A percentile compares a stretch with the other conserved stretches of the same genome.
Evolutionary conservation across 208 protist species (phyloP).

Genomic region (Trypanosoma congolense): DNA sequence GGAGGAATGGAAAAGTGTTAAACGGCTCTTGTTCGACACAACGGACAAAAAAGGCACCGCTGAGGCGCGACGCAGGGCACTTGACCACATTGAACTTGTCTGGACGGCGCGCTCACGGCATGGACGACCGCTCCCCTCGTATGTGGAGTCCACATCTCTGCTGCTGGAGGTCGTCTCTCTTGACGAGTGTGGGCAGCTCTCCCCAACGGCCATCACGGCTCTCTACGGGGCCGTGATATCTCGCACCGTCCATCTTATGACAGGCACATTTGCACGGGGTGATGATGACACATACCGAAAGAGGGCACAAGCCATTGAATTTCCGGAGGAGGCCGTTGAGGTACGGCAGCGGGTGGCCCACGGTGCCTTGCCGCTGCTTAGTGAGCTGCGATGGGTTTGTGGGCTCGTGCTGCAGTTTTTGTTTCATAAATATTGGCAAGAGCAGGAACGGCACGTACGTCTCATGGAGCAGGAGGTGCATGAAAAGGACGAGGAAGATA

Average conservation of each 20-base stretch:
- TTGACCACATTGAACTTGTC: constrained; percentile 30
- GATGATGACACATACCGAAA: constrained; percentile 73
- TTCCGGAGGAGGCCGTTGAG: constrained; percentile 84
- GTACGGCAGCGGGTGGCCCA: constrained; percentile 85
- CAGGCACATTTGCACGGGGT: constrained; percentile 63
- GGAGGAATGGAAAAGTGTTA: constrained; percentile 60
- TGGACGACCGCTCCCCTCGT: constrained; percentile 49
- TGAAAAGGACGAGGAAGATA: constrained; percentile 6
- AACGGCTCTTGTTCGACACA: constrained; percentile 50
- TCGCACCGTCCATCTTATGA: constrained; percentile 81
- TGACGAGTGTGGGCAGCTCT: constrained; percentile 36
- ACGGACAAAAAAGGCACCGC: constrained; percentile 7
- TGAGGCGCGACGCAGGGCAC: constrained; percentile 34
- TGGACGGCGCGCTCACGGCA: constrained; percentile 62
- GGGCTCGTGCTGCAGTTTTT: constrained; percentile 73
- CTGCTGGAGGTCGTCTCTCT: constrained; percentile 48
- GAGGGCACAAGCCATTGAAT: constrained; percentile 56
- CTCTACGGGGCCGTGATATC: constrained; percentile 75
- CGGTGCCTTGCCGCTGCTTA: constrained; percentile 49
- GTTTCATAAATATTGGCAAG: constrained; percentile 70
- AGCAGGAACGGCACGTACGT: constrained; percentile 55
- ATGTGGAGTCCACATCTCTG: constrained; percentile 67
- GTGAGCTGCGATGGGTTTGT: constrained; percentile 78
- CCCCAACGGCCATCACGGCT: constrained; percentile 5
- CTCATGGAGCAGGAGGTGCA: constrained; percentile 34